These are phyloP conservation scores for Falciphora oryzae DNA, from an alignment of 2,329 filamentous ascomycete species.

Conservation along the genomic window DNA sequence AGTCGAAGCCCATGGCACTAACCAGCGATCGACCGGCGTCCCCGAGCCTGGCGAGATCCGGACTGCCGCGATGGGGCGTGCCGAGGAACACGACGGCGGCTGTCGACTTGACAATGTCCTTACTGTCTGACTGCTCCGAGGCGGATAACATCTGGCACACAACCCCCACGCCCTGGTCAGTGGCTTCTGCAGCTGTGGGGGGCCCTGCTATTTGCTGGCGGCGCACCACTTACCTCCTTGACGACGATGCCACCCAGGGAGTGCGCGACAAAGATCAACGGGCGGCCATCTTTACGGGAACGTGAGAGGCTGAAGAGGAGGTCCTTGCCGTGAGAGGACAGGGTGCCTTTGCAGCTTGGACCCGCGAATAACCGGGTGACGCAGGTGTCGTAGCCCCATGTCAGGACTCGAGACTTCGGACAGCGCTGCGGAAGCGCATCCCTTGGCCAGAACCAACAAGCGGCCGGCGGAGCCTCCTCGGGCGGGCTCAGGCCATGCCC, in stretches of 20 bases:
- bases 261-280: conserved; percentile 15
- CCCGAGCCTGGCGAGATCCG: conserved; percentile 11
- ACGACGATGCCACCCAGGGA: conserved; percentile 15
- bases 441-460: conserved; percentile 12
- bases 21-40: conserved; percentile 1
- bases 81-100: conserved; percentile 15
- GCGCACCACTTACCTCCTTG: conserved; percentile 10
- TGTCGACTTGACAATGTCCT: conserved; percentile 11
- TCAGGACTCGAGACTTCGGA: conserved; percentile 9
- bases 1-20: conserved; percentile 9
- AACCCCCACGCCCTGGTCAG: too few relatives aligned
- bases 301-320: conserved; percentile 11
- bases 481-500: neutral
- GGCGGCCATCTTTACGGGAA: neutral
- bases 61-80: conserved; percentile 17
- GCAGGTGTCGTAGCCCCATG: conserved; percentile 13
- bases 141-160: too few relatives aligned
- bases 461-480: neutral
- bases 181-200: too few relatives aligned
- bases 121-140: neutral
- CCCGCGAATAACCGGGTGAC: conserved; percentile 7
- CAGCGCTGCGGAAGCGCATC: conserved; percentile 12
- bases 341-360: conserved; percentile 10
- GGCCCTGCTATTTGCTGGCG: too few relatives aligned
- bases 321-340: conserved; percentile 14